phyloP scores from a whole-genome alignment of 495 filamentous ascomycete genomes.

The Trichoderma erinaceum region DNA sequence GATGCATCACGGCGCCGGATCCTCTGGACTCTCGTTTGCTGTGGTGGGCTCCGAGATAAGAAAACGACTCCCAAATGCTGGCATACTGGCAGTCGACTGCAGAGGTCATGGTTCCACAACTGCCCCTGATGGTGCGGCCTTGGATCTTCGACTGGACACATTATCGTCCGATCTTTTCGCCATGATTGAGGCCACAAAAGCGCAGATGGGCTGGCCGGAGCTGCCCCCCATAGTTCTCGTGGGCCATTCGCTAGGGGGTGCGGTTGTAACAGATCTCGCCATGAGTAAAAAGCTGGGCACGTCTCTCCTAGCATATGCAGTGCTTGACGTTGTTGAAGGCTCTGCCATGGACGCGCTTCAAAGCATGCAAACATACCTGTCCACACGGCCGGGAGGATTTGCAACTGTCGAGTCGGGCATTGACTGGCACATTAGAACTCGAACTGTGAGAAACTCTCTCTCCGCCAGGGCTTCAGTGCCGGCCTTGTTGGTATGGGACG shows the following conservation, averaged over 20 bases:
- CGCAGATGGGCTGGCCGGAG: constrained; percentile 60
- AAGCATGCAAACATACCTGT: constrained; percentile 88
- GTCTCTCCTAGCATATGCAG: constrained; percentile 74
- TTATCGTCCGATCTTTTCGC: constrained; percentile 67
- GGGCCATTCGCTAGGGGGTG: constrained; percentile 94
- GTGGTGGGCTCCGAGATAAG: constrained; percentile 70
- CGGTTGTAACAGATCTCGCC: constrained; percentile 82
- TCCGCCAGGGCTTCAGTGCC: constrained; percentile 87
- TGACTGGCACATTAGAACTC: constrained; percentile 90
- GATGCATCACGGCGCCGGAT: constrained; percentile 84
- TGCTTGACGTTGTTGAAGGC: constrained; percentile 94
- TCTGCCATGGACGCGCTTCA: constrained; percentile 82
- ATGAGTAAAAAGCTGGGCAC: constrained; percentile 56
- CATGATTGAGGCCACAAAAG: constrained; percentile 58
- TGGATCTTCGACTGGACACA: constrained; percentile 61
- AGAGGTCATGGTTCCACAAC: constrained; percentile 78
- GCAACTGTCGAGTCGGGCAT: constrained; percentile 67
- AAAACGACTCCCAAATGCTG: constrained; percentile 70
- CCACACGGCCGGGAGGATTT: constrained; percentile 75
- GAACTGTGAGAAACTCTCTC: constrained; percentile 75
- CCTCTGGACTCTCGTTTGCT: constrained; percentile 82
- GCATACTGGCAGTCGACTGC: constrained; percentile 77
- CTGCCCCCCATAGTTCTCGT: constrained; percentile 75
- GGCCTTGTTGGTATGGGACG: constrained; percentile 55
- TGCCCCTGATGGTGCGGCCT: constrained; percentile 32